Conservation (phyloP, 1,284 basidiomycete species). For the Heliocybe sulcata region DNA sequence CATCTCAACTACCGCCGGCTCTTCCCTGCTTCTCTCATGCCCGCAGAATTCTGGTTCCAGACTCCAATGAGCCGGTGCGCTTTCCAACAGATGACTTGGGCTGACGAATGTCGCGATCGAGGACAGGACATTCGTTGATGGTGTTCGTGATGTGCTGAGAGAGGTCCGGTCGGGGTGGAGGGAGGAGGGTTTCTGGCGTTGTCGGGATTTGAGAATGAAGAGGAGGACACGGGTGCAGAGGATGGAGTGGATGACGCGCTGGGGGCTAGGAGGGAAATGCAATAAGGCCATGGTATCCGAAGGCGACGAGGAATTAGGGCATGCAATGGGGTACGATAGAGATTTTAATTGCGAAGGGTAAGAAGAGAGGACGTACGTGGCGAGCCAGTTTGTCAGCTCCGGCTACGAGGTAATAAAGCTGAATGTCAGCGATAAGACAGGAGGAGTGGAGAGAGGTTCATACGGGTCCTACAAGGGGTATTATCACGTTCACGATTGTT, state of each 20-base stretch:
- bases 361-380: conserved; percentile 22
- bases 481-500: conserved; percentile 32
- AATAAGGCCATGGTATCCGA: no score
- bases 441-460: conserved; percentile 11
- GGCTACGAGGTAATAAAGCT: neutral
- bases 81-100: neutral
- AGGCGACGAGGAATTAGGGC: no score
- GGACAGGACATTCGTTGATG: neutral
- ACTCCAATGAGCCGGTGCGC: neutral
- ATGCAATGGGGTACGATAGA: no score
- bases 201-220: conserved; percentile 21
- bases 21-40: neutral
- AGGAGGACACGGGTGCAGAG: conserved; percentile 33
- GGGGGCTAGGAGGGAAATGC: conserved; percentile 22
- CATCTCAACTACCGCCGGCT: neutral
- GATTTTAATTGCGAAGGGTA: no score
- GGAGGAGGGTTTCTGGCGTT: conserved; percentile 12
- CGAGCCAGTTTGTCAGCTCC: conserved; percentile 29
- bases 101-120: neutral
- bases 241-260: conserved; percentile 34
- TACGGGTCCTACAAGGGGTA: conserved; percentile 29
- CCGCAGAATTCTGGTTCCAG: neutral
- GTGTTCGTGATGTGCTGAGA: neutral
- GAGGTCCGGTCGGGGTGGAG: neutral
- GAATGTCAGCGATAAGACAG: conserved; percentile 2